Evolutionary conservation across 805 yeast genomes (phyloP).

Genomic region (Wickerhamomyces xylosicus): DNA sequence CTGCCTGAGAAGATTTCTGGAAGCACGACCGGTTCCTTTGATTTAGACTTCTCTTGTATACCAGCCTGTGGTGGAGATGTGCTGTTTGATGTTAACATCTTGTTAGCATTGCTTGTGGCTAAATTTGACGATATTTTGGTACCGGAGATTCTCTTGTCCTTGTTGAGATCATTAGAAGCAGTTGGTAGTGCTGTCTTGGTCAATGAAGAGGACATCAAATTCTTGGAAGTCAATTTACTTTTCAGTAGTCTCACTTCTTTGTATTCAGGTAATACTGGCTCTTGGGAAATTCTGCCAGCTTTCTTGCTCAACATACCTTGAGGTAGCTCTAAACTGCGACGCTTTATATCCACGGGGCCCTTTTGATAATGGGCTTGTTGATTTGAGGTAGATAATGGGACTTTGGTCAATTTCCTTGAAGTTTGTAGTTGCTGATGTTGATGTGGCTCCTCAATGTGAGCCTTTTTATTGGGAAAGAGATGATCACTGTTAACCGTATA

Average conservation of each 20-base stretch:
- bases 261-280: neutral
- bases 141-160: neutral
- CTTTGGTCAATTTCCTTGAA: neutral
- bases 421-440: no score
- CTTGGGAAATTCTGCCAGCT: neutral
- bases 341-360: neutral
- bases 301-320: neutral
- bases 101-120: neutral
- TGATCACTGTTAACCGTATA: slow-evolving; percentile 10
- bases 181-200: neutral
- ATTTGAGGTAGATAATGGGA: neutral
- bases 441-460: neutral
- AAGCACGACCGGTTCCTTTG: slow-evolving; percentile 19
- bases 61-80: neutral
- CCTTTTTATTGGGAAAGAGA: slow-evolving; percentile 3
- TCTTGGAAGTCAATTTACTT: no score
- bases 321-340: neutral
- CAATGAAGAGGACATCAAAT: neutral
- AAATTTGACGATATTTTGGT: neutral
- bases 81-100: neutral
- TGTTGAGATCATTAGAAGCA: neutral
- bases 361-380: neutral
- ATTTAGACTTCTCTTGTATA: slow-evolving; percentile 15
- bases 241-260: neutral
- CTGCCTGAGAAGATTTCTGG: slow-evolving; percentile 43